These are phyloP conservation scores for Jackrogersella minutella DNA, from an alignment of 495 filamentous ascomycete species.

Conservation along the genomic window DNA sequence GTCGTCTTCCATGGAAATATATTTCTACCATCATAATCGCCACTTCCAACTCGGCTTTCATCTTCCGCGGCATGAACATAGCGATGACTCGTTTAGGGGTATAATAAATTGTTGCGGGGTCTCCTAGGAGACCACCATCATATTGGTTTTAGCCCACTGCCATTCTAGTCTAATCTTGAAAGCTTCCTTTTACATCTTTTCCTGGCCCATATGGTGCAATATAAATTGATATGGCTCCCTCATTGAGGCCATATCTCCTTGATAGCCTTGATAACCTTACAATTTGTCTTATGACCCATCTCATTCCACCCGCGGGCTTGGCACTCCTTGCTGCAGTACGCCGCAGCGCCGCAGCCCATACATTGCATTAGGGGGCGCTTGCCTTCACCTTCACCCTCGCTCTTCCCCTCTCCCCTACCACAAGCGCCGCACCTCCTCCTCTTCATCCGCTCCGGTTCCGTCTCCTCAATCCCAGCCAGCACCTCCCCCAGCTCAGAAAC, in stretches of 20 bases:
- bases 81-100: no score
- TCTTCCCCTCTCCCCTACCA: slow-evolving; percentile 31
- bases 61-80: no score
- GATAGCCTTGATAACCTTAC: slow-evolving; percentile 51
- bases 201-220: background rate
- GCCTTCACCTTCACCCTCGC: background rate
- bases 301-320: slow-evolving; percentile 54
- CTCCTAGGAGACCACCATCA: no score
- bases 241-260: slow-evolving; percentile 47
- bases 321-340: slow-evolving; percentile 56
- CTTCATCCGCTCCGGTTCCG: background rate
- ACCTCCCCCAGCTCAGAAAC: slow-evolving; percentile 43
- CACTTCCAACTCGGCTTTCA: no score
- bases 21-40: no score
- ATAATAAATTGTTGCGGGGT: no score
- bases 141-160: no score
- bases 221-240: background rate
- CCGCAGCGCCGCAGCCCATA: slow-evolving; percentile 50
- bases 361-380: slow-evolving; percentile 44
- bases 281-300: slow-evolving; percentile 53
- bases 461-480: slow-evolving; percentile 30
- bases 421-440: slow-evolving; percentile 38
- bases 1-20: no score
- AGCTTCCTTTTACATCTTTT: no score
- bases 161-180: no score